Base-by-base conservation (phyloP, 1,284 basidiomycete genomes). In the Meira miltonrushii region DNA sequence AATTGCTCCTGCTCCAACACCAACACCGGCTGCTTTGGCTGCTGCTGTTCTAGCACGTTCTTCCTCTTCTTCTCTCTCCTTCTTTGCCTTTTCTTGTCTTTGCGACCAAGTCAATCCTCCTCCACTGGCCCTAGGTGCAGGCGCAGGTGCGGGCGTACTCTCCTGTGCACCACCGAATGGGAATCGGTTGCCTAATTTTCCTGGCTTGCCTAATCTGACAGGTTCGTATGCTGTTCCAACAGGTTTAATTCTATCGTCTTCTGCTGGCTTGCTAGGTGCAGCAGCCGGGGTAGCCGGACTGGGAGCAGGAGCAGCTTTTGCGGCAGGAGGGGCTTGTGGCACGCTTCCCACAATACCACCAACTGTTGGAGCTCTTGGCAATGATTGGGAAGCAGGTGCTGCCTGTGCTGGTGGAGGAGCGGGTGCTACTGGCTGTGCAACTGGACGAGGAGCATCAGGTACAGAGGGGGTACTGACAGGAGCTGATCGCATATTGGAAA, bases 101-200 rank as follows among this genome's bases (percentile, higher is more conserved):
- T 78, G 75, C 47, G 69, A 74, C 75, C 75, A 78, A 6, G 75
- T 77, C 8, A 78, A 67, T 56, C 68, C 71, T 10, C 66, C 69
- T 1, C 59, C 61, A 0, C 61, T 43, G 23, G 41, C 57, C 15
- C 75, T 60, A 1, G 58, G 57, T 8, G 60, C 39, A n/a, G 60
- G 39, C 3, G 58, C 39, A 9, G 72, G 69, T 21, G 68, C 47
- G 2, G 69, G 57, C 12, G 60, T 55, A 3, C 65, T 44, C 9
- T 51, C 17, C 17, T 59, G 17, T 12, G 58, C 58, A 55, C 70
- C 64, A 11, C 61, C 67, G 44, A 77, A 77, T 39, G 71, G 66
- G 56, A 69, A 71, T 4, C 74, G 71, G 51, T 67, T 71, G 19
- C 66, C 65, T 40, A 78, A 72, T 57, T 77, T 78, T 37, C 74